phyloP scores from a whole-genome alignment of 257 asterid genomes.

The Solanum dulcamara region DNA sequence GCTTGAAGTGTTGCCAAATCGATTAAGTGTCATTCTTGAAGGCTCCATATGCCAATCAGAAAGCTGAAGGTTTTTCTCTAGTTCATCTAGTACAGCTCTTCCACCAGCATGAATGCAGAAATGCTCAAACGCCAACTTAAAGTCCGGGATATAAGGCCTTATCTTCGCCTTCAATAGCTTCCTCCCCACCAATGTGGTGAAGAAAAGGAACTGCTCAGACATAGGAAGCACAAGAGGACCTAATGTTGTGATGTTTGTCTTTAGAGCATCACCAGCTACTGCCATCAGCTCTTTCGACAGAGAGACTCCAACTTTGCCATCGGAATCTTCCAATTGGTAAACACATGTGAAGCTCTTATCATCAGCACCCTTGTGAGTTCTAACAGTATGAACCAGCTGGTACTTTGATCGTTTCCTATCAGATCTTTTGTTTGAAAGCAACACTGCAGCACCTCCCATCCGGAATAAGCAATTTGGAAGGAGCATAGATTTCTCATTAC shows the following conservation, averaged over 20 bases:
- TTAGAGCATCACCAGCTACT: slow-evolving; percentile 68
- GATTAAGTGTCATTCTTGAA: slow-evolving; percentile 64
- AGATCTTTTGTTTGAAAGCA: slow-evolving; percentile 58
- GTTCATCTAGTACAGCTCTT: slow-evolving; percentile 68
- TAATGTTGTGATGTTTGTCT: slow-evolving; percentile 61
- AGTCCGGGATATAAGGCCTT: slow-evolving; percentile 70
- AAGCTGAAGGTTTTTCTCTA: slow-evolving; percentile 61
- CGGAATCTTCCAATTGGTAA: slow-evolving; percentile 57
- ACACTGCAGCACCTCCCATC: slow-evolving; percentile 42
- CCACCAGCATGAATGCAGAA: slow-evolving; percentile 91
- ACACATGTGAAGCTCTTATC: slow-evolving; percentile 64
- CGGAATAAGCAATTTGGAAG: slow-evolving; percentile 33
- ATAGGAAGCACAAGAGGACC: slow-evolving; percentile 77
- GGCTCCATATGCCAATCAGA: slow-evolving; percentile 83
- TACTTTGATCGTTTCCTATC: slow-evolving; percentile 51
- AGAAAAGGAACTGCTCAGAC: slow-evolving; percentile 69
- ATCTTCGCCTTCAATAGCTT: slow-evolving; percentile 59
- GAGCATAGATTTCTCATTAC: slow-evolving; percentile 49
- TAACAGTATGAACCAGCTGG: slow-evolving; percentile 55
- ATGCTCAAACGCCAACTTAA: slow-evolving; percentile 74
- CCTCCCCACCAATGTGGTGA: slow-evolving; percentile 47
- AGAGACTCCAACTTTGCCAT: slow-evolving; percentile 49
- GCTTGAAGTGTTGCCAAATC: slow-evolving; percentile 79
- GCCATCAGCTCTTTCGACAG: slow-evolving; percentile 66
- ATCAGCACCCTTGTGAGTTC: slow-evolving; percentile 69